These are phyloP conservation scores for Fusarium ramigenum DNA, from an alignment of 2,329 filamentous ascomycete genomes.

Conservation along the genomic window DNA sequence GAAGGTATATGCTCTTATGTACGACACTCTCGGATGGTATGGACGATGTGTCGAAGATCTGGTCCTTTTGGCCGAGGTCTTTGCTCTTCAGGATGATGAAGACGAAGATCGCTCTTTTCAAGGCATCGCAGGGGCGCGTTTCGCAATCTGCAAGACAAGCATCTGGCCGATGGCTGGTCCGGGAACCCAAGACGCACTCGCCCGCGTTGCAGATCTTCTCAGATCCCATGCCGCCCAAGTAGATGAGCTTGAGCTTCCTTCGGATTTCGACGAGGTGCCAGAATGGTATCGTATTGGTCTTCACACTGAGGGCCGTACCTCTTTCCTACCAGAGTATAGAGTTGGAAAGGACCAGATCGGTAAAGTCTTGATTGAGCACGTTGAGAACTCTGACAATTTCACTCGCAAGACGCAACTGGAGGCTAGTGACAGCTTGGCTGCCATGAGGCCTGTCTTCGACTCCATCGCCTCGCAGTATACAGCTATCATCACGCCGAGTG, in stretches of 20 bases:
- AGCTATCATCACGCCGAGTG: conserved; percentile 68
- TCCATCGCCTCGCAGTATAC: conserved; percentile 61
- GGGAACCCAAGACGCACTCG: conserved; percentile 56
- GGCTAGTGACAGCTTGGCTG: conserved; percentile 63
- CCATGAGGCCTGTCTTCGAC: conserved; percentile 65
- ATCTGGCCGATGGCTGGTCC: conserved; percentile 61
- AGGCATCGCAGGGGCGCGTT: conserved; percentile 59
- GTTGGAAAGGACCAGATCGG: conserved; percentile 59
- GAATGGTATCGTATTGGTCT: conserved; percentile 65
- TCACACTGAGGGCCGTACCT: conserved; percentile 60
- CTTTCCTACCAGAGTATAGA: conserved; percentile 65
- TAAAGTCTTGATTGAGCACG: conserved; percentile 57
- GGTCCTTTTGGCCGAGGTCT: conserved; percentile 63
- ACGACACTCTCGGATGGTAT: conserved; percentile 72
- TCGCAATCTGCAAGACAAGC: conserved; percentile 65
- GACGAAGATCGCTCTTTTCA: conserved; percentile 50
- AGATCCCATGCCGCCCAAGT: conserved; percentile 61
- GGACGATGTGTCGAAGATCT: conserved; percentile 68
- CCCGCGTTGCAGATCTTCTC: conserved; percentile 53
- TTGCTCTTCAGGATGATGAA: conserved; percentile 59
- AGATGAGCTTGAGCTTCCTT: conserved; percentile 64
- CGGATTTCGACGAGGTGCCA: conserved; percentile 58
- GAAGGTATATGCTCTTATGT: conserved; percentile 65
- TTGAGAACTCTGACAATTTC: conserved; percentile 59
- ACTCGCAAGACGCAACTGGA: conserved; percentile 60